Base-by-base conservation (phyloP, 1,284 basidiomycete genomes). In the Ustilago xerochloae region DNA sequence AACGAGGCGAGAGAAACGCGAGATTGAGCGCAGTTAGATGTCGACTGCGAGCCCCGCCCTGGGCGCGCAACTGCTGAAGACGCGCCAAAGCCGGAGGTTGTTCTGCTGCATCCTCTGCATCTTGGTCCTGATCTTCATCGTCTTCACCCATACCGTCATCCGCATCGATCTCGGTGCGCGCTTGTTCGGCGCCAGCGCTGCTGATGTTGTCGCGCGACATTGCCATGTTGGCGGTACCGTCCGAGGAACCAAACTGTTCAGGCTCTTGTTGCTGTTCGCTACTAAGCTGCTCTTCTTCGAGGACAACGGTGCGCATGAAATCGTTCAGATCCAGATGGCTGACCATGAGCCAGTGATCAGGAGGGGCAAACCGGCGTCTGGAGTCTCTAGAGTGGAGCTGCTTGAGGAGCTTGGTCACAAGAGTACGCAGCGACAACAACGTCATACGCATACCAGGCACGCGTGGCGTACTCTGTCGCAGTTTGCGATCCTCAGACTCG, bases 281-380 rank as follows among this genome's bases (percentile, higher is more conserved):
- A 60, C 56, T 66, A 33, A 81, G 67, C 38, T 81, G 78, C 38
- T 76, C 56, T 59, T 84, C 82, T 58, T 78, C 84, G 49, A 77
- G 66, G 35, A 97, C 88, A 6, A 93, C 96, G 1, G 93, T 94
- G 73, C 95, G 91, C 20, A 97, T 88, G 83, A 99, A 99, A 0
- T 90, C 90, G n/a, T 87, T 85, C 77, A 97, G 88, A 80, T 97
- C 93, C 16, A 92, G 87, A 39, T 86, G 81, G 20, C 81, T 82
- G 0, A 86, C 85, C 88, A 96, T 91, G 24, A 94, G 89, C 96
- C 96, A 99, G 79, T 95, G 93, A 45, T 90, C 91, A 7, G 53
- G 52, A 6, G 77, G 68, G 12, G 75, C 73, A 48, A 75, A 77
- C 4, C 63, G 57, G 10, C 66, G 56, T 13, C 79, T 67, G 7